phyloP scores from a whole-genome alignment of 345 rosid genomes.

The rapeseed (Brassica napus) region Da-Ae NC_063451.1:43972001-43972500 shows the following conservation, averaged over 20 bases:
- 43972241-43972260: constrained; percentile 76
- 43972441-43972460: constrained; percentile 78
- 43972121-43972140: constrained; percentile 85
- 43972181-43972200: background rate
- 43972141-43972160: constrained; percentile 21
- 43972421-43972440: constrained; percentile 52
- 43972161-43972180: background rate
- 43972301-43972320: constrained; percentile 95
- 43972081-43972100: constrained; percentile 89
- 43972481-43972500: constrained; percentile 94
- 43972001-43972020: background rate
- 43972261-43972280: constrained; percentile 88
- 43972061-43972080: constrained; percentile 56
- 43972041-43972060: constrained; percentile 16
- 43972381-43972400: background rate
- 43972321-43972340: constrained; percentile 90
- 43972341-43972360: constrained; percentile 64
- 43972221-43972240: constrained; percentile 48
- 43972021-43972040: background rate
- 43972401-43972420: constrained; percentile 2
- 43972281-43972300: constrained; percentile 93
- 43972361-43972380: background rate
- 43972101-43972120: constrained; percentile 96
- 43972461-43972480: constrained; percentile 76
- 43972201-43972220: background rate